A percentile compares a stretch with the other conserved stretches of the same genome.
These are phyloP conservation scores for Sisymbrium irio DNA, from an alignment of 345 rosid species.

Conservation along the genomic window DNA sequence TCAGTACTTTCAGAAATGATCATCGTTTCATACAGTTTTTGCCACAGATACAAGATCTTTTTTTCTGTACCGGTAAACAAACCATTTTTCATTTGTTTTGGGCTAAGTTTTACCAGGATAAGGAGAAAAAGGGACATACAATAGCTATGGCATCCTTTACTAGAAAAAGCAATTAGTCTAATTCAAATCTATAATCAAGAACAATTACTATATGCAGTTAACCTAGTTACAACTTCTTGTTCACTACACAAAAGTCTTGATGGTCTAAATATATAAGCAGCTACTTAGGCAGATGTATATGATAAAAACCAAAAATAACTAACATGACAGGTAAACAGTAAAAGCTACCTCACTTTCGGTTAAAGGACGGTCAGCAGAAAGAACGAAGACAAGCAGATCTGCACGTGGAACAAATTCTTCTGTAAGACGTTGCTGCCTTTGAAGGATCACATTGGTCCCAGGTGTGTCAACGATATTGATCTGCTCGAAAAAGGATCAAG, in stretches of 20 bases:
- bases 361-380: constrained; percentile 95
- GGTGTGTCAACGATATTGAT: constrained; percentile 91
- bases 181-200: not conserved
- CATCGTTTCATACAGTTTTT: not conserved
- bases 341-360: constrained; percentile 91
- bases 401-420: constrained; percentile 97
- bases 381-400: constrained; percentile 87
- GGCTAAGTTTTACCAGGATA: not conserved
- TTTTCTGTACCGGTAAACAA: not conserved
- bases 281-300: constrained; percentile 1
- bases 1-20: not conserved
- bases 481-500: constrained; percentile 45
- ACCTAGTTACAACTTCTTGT: constrained; percentile 1
- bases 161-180: not conserved
- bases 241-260: constrained; percentile 19
- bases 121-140: not conserved
- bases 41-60: not conserved
- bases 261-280: constrained; percentile 12
- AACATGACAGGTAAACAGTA: constrained; percentile 2
- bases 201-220: not conserved
- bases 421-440: constrained; percentile 90
- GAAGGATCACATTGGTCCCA: constrained; percentile 95
- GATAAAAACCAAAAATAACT: constrained; percentile 13
- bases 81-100: not conserved
- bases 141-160: not conserved